Evolutionary conservation across 805 yeast species (phyloP), one percentile per base, ranked within the genome.

Genomic region (Kuraishia capsulata): DNA sequence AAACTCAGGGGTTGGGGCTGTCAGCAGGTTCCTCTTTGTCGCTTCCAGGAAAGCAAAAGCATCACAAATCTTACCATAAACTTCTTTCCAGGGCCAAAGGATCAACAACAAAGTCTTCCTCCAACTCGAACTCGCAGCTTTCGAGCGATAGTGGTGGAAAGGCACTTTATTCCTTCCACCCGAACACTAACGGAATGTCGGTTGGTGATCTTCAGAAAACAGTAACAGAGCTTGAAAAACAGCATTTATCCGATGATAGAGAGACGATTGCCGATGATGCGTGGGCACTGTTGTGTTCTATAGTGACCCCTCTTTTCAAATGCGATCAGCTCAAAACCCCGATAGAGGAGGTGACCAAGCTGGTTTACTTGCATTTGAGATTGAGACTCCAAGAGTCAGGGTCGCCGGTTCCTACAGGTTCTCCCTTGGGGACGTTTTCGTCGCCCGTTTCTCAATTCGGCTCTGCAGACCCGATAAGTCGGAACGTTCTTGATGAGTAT

Each of bases 311-410:
- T 1, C 44, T 78, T 6, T 78, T 76, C 47, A 51, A 53, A 37
- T 69, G 73, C n/a, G 73, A 67, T 23, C 57, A 60, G 3, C 46
- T 75, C 29, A 59, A 69, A 16, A 67, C 69, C 0, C 77, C 81
- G 0, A 66, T 77, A 3, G 84, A 78, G 44, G 81, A 77, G 47
- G 54, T 72, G 18, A 76, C 75, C 47, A 66, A 64, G 33, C 54
- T 75, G 38, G 69, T 76, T 1, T 53, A 54, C 18, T 38, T 62
- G 8, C 60, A 61, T 42, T 38, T 59, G n/a, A 46, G 51, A 19
- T 42, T 62, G 6, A 43, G 60, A 23, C 39, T 24, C 4, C 37
- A 35, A 16, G 37, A 35, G 31, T 5, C 10, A 21, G n/a, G 20
- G 6, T 19, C 34, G 11, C 8, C 10, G 10, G 11, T 11, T 23